These are phyloP conservation scores for Microcos paniculata DNA, from an alignment of 345 rosid genomes.

Conservation along the genomic window DNA sequence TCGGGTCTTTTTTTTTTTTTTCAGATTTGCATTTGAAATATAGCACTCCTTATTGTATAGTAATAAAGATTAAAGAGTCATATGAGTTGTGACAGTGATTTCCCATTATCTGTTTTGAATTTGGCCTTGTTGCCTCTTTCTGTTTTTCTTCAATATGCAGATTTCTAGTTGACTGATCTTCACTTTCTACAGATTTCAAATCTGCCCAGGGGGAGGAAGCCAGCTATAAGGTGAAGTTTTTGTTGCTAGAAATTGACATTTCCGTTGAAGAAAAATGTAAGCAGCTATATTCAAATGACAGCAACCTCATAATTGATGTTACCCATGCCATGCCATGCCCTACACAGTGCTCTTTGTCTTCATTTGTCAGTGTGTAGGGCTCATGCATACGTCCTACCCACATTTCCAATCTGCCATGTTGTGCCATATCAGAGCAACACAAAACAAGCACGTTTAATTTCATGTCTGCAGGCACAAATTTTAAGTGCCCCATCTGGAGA, in stretches of 20 bases:
- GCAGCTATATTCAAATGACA: not conserved
- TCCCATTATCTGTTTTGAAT: no score
- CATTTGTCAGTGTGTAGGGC: slow-evolving; percentile 5
- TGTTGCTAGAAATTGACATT: slow-evolving; percentile 11
- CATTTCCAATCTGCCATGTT: not conserved
- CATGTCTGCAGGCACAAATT: not conserved
- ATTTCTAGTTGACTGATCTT: not conserved
- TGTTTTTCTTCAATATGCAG: not conserved
- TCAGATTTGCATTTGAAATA: not conserved
- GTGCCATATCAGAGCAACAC: slow-evolving; percentile 4
- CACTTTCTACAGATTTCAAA: not conserved
- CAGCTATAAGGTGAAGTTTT: not conserved
- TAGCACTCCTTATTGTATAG: not conserved
- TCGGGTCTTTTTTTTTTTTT: not conserved
- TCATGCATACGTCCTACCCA: not conserved
- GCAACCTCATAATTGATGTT: slow-evolving; percentile 1
- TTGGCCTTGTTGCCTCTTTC: not conserved
- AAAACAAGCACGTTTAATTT: not conserved
- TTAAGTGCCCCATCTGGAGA: not conserved
- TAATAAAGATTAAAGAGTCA: not conserved
- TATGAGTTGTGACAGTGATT: no score
- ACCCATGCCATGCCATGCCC: not conserved
- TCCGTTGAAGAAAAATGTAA: not conserved
- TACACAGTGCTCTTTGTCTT: slow-evolving; percentile 9
- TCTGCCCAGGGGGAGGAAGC: not conserved